Percentiles rank a stretch among this genome's conserved stretches.
These are phyloP conservation scores for Anisodus acutangulus DNA, from an alignment of 257 asterid species.

Conservation along the genomic window DNA sequence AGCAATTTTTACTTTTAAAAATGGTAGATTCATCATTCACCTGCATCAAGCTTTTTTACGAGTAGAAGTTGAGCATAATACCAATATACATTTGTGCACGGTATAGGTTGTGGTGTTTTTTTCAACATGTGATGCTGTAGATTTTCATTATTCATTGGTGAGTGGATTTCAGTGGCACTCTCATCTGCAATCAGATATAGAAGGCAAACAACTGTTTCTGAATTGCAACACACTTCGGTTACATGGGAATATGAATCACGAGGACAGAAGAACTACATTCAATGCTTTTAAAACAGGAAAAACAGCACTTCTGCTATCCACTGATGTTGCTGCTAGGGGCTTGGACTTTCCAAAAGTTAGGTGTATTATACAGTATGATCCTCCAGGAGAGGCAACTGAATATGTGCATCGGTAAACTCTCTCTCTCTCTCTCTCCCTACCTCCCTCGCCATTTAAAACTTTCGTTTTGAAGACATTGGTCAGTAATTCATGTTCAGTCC, in stretches of 20 bases:
- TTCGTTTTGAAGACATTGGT: not conserved
- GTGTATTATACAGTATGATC: conserved; percentile 94
- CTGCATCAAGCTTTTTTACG: not conserved
- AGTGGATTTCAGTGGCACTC: conserved; percentile 65
- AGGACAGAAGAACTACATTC: conserved; percentile 82
- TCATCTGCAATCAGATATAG: conserved; percentile 53
- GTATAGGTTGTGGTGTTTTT: conserved; percentile 88
- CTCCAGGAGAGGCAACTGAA: conserved; percentile 99
- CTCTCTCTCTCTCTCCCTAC: not conserved
- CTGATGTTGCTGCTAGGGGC: conserved; percentile 97
- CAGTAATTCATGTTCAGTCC: not conserved
- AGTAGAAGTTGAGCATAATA: conserved; percentile 17
- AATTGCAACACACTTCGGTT: conserved; percentile 73
- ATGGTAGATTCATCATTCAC: not conserved
- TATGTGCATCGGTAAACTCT: conserved; percentile 89
- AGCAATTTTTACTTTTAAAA: conserved; percentile 20
- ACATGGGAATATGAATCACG: conserved; percentile 90
- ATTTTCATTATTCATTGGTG: conserved; percentile 78
- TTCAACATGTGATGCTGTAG: conserved; percentile 95
- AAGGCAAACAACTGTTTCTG: conserved; percentile 57
- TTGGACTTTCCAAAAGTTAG: conserved; percentile 94
- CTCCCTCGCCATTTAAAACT: not conserved
- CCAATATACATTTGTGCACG: not conserved
- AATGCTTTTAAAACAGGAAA: conserved; percentile 78
- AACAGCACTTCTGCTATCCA: conserved; percentile 85